Conservation (phyloP, 306 rosid species). For the Oxytropis ochrocephala region DNA sequence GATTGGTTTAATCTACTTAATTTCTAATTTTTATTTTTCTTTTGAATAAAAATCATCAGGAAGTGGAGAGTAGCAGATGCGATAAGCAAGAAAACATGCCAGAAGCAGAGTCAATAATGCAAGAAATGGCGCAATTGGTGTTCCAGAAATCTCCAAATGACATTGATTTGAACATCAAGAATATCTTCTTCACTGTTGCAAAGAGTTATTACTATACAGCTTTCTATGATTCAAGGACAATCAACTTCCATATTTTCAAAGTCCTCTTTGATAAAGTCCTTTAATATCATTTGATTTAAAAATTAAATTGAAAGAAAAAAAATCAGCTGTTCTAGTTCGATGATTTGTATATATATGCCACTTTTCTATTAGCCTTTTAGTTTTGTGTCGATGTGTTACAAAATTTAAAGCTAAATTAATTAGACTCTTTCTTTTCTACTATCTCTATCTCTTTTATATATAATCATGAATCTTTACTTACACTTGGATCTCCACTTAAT, state of each 20-base stretch:
- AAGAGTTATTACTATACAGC: slow-evolving; percentile 67
- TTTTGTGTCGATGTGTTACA: too few species aligned
- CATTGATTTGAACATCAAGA: slow-evolving; percentile 50
- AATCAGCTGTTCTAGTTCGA: too few species aligned
- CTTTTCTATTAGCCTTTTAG: too few species aligned
- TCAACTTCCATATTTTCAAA: slow-evolving; percentile 56
- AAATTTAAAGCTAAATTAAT: too few species aligned
- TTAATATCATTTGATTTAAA: too few species aligned
- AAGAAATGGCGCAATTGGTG: slow-evolving; percentile 60
- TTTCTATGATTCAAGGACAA: slow-evolving; percentile 50
- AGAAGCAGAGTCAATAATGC: slow-evolving; percentile 66
- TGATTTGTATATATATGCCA: too few species aligned
- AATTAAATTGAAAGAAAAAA: too few species aligned
- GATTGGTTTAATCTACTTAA: background rate
- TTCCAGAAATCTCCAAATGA: slow-evolving; percentile 36
- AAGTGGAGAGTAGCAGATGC: slow-evolving; percentile 7
- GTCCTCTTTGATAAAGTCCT: slow-evolving; percentile 73
- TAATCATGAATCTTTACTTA: too few species aligned
- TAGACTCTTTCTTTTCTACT: too few species aligned
- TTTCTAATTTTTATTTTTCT: background rate
- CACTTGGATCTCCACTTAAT: too few species aligned
- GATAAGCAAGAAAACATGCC: background rate
- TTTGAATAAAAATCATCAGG: slow-evolving; percentile 29
- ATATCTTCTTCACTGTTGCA: slow-evolving; percentile 57
- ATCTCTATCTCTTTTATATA: too few species aligned